A percentile compares a stretch with the other conserved stretches of the same genome.
Evolutionary conservation across 208 protist species (phyloP).

Genomic region (Trypanosoma avium): DNA sequence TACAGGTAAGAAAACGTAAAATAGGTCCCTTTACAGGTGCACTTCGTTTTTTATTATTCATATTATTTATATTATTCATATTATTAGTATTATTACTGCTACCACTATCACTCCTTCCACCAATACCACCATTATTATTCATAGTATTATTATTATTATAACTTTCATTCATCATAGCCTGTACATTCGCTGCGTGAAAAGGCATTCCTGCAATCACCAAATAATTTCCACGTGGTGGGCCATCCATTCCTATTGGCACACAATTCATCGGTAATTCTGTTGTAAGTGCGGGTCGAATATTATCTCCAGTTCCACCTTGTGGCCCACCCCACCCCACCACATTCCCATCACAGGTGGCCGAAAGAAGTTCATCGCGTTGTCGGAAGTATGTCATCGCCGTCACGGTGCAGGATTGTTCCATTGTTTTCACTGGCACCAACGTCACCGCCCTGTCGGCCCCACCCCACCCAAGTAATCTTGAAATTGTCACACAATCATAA

Average conservation of each 20-base stretch:
- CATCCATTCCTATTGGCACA: slow-evolving; percentile 60
- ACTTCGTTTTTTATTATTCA: slow-evolving; percentile 7
- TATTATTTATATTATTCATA: not conserved
- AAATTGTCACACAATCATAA: slow-evolving; percentile 64
- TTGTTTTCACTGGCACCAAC: slow-evolving; percentile 17
- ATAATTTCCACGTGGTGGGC: slow-evolving; percentile 53
- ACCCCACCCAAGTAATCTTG: slow-evolving; percentile 41
- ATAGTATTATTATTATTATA: no score
- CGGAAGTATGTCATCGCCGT: slow-evolving; percentile 72
- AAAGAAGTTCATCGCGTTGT: slow-evolving; percentile 72
- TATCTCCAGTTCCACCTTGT: slow-evolving; percentile 27
- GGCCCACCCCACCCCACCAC: slow-evolving; percentile 68
- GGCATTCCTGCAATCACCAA: slow-evolving; percentile 59
- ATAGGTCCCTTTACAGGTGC: slow-evolving; percentile 23
- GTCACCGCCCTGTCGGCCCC: slow-evolving; percentile 5
- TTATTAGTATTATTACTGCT: slow-evolving; percentile 6
- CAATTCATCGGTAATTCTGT: slow-evolving; percentile 50
- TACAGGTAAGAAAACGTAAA: slow-evolving; percentile 55
- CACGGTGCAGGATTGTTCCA: slow-evolving; percentile 31
- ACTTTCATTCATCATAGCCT: slow-evolving; percentile 22
- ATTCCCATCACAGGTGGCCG: slow-evolving; percentile 59
- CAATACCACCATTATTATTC: no score
- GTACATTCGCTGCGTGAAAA: slow-evolving; percentile 31
- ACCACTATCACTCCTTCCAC: not conserved
- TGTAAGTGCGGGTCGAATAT: slow-evolving; percentile 7